A percentile compares a stretch with the other conserved stretches of the same genome.
These are phyloP conservation scores for Pouteria glomerata DNA, from an alignment of 148 eudicot species.

Conservation along the genomic window DNA sequence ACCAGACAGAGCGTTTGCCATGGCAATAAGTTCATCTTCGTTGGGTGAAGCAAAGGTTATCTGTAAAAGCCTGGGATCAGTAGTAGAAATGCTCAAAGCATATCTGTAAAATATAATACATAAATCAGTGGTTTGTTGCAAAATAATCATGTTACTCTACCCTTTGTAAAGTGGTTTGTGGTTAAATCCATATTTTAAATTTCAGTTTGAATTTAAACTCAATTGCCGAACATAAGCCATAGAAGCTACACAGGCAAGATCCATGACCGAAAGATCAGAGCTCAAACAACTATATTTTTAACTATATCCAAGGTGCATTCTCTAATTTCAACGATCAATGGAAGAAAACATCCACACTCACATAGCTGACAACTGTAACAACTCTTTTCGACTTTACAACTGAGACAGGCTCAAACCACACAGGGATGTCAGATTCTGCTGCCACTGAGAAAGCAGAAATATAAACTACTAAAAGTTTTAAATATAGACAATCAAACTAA, in stretches of 20 bases:
- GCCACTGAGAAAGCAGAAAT: constrained; percentile 54
- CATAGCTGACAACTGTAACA: constrained; percentile 60
- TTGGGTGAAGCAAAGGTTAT: constrained; percentile 88
- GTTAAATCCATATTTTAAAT: neutral
- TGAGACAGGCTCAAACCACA: constrained; percentile 99
- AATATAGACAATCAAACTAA: neutral
- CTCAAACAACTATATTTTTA: neutral
- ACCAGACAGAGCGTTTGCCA: constrained; percentile 77
- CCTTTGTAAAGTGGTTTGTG: neutral
- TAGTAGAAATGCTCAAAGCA: neutral
- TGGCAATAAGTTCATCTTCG: constrained; percentile 86
- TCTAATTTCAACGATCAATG: neutral
- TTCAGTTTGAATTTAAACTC: neutral
- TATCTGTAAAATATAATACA: neutral
- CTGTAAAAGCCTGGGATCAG: constrained; percentile 32
- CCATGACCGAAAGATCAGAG: constrained; percentile 1
- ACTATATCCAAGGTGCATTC: neutral
- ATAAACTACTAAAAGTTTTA: neutral
- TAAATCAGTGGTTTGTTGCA: neutral
- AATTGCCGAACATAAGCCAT: neutral
- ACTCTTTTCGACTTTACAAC: constrained; percentile 78
- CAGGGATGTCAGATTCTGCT: constrained; percentile 51
- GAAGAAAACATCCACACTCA: constrained; percentile 37
- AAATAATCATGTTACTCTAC: neutral
- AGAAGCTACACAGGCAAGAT: neutral